Conservation (phyloP, 2,329 filamentous ascomycete species). For the Huntiella decipiens region DNA sequence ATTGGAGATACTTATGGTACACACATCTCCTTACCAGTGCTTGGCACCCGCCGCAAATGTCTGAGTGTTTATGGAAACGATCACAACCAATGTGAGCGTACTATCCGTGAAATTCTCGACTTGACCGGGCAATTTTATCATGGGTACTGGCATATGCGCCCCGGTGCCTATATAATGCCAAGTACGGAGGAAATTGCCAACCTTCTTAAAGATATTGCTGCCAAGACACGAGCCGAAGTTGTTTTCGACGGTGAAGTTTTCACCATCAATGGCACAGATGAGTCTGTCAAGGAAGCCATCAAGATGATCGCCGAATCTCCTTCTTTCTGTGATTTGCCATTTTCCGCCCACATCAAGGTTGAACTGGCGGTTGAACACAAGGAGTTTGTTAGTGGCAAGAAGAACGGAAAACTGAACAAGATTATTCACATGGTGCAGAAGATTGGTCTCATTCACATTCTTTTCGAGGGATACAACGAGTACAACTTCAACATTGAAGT, state of each 20-base stretch:
- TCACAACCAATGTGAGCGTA: constrained; percentile 83
- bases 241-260: constrained; percentile 90
- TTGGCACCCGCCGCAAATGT: constrained; percentile 67
- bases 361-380: constrained; percentile 99
- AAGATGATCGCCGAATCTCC: constrained; percentile 82
- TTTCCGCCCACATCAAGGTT: constrained; percentile 93
- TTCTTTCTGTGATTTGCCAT: constrained; percentile 70
- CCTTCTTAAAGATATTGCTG: constrained; percentile 92
- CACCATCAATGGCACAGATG: constrained; percentile 85
- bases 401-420: constrained; percentile 99
- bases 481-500: constrained; percentile 99
- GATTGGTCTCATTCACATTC: constrained; percentile 78
- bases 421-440: constrained; percentile 82
- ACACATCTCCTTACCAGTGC: constrained; percentile 75
- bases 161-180: constrained; percentile 8
- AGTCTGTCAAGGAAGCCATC: constrained; percentile 88
- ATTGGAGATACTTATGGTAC: constrained; percentile 95
- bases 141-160: constrained; percentile 63
- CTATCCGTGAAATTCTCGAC: constrained; percentile 88
- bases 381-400: constrained; percentile 97
- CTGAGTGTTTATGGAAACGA: constrained; percentile 87
- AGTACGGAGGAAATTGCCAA: constrained; percentile 1
- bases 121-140: constrained; percentile 96
- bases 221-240: constrained; percentile 86
- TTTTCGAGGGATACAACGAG: constrained; percentile 97